Conservation (phyloP, 2,329 filamentous ascomycete genomes). For the Malbranchea zuffiana region DNA sequence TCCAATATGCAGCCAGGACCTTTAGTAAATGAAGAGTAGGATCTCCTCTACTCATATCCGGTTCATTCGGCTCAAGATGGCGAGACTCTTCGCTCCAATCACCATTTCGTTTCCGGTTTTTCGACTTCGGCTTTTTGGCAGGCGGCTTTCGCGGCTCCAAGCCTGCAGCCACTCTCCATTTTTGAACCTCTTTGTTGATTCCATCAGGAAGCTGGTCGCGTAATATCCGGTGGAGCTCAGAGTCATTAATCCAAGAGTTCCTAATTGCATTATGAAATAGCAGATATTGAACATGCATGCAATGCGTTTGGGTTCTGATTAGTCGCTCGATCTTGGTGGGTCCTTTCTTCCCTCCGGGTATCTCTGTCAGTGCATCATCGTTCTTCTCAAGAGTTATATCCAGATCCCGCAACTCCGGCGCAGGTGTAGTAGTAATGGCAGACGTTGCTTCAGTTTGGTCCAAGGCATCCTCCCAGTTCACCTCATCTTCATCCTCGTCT, state of each 20-base stretch:
- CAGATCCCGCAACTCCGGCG: constrained; percentile 53
- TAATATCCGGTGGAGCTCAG: constrained; percentile 62
- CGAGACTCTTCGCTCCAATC: constrained; percentile 66
- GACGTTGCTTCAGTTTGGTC: constrained; percentile 27
- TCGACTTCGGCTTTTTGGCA: constrained; percentile 25
- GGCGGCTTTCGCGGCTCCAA: constrained; percentile 39
- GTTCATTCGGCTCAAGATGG: constrained; percentile 55
- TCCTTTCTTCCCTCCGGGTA: constrained; percentile 62
- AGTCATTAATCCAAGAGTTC: constrained; percentile 74
- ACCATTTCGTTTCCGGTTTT: constrained; percentile 33
- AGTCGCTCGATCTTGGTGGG: constrained; percentile 73
- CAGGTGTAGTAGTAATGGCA: constrained; percentile 33
- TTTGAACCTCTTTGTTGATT: constrained; percentile 61
- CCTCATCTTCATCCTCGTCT: constrained; percentile 51
- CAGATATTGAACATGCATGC: constrained; percentile 75
- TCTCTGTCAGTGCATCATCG: constrained; percentile 49
- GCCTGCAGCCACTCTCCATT: constrained; percentile 60
- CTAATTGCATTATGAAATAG: constrained; percentile 82
- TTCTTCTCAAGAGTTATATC: constrained; percentile 55
- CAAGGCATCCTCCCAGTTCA: constrained; percentile 50
- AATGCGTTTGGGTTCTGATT: constrained; percentile 69
- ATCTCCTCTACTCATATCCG: constrained; percentile 73
- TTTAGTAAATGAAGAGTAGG: constrained; percentile 68
- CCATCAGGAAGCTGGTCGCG: constrained; percentile 59
- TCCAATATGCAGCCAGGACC: constrained; percentile 76